Percentiles rank a stretch among this genome's conserved stretches.
phyloP scores from a whole-genome alignment of 441 rosid species.

The Adansonia grandidieri region DNA sequence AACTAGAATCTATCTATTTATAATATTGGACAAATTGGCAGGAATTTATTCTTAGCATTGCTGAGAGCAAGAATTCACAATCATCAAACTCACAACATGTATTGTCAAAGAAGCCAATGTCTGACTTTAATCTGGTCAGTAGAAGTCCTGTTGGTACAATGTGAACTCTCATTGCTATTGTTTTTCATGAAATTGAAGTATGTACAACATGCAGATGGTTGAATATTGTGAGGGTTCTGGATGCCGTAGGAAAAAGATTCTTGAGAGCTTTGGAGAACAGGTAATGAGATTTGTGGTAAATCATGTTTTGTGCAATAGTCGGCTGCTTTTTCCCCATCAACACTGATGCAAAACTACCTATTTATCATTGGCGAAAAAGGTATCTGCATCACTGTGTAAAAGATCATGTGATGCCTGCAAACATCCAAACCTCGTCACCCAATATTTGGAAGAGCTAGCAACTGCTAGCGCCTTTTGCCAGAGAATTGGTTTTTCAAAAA shows the following conservation, averaged over 20 bases:
- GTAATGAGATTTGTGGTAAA: constrained; percentile 35
- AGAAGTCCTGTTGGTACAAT: constrained; percentile 25
- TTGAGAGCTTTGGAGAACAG: constrained; percentile 94
- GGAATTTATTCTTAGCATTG: constrained; percentile 79
- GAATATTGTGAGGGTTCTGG: constrained; percentile 89
- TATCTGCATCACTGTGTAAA: constrained; percentile 62
- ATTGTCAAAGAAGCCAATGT: constrained; percentile 55
- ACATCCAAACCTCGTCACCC: constrained; percentile 67
- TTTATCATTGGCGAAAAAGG: constrained; percentile 44
- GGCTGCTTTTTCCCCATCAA: constrained; percentile 23
- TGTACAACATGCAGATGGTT: constrained; percentile 60
- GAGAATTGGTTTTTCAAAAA: constrained; percentile 58
- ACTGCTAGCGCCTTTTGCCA: constrained; percentile 45
- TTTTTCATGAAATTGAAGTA: constrained; percentile 30
- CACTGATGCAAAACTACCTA: constrained; percentile 24
- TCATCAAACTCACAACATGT: constrained; percentile 52
- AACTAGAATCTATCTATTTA: constrained; percentile 23
- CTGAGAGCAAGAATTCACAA: constrained; percentile 62
- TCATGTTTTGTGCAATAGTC: constrained; percentile 11
- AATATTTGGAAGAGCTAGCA: constrained; percentile 67
- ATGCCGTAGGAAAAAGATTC: constrained; percentile 88
- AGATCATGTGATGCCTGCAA: constrained; percentile 89
- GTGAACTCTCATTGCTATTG: constrained; percentile 23
- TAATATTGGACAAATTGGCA: constrained; percentile 39
- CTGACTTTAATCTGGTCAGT: constrained; percentile 73